Evolutionary conservation across 768 basidiomycete genomes (phyloP).

Genomic region (Leucocoprinus sp.): DNA sequence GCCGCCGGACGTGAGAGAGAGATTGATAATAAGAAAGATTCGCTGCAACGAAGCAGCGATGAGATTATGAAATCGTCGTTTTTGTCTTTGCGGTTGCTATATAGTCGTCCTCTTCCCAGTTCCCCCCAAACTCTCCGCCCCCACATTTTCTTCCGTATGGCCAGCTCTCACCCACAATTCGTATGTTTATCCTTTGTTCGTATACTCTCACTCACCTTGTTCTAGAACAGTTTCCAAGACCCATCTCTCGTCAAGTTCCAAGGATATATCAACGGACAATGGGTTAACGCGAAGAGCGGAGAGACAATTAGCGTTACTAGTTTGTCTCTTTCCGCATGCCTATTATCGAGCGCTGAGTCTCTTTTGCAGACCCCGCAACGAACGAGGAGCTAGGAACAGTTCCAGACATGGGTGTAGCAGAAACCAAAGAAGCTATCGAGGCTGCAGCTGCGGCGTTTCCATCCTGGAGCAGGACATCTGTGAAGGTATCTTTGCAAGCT

Average conservation of each 20-base stretch:
- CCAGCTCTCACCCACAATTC: slow-evolving; percentile 41
- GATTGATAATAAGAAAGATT: too few species aligned
- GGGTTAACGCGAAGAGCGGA: slow-evolving; percentile 73
- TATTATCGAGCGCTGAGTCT: neutral
- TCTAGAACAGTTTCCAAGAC: slow-evolving; percentile 73
- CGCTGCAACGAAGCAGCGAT: neutral
- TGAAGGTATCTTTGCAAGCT: slow-evolving; percentile 45
- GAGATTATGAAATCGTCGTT: slow-evolving; percentile 6
- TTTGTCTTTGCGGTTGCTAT: slow-evolving; percentile 5
- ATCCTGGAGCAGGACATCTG: slow-evolving; percentile 81
- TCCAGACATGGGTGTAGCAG: slow-evolving; percentile 82
- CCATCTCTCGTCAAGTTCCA: slow-evolving; percentile 64
- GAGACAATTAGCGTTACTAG: slow-evolving; percentile 70
- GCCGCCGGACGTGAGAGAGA: too few species aligned
- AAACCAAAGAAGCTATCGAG: slow-evolving; percentile 78
- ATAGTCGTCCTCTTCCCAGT: neutral
- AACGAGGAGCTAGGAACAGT: slow-evolving; percentile 74
- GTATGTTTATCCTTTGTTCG: slow-evolving; percentile 17
- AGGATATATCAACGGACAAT: slow-evolving; percentile 78
- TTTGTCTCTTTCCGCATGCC: slow-evolving; percentile 28
- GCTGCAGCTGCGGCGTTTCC: slow-evolving; percentile 77
- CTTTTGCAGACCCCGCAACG: slow-evolving; percentile 73
- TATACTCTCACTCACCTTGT: neutral
- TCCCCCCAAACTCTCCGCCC: slow-evolving; percentile 1
- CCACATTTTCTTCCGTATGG: slow-evolving; percentile 35